phyloP scores from a whole-genome alignment of 2,329 filamentous ascomycete species.

The Coniella vitis region DNA sequence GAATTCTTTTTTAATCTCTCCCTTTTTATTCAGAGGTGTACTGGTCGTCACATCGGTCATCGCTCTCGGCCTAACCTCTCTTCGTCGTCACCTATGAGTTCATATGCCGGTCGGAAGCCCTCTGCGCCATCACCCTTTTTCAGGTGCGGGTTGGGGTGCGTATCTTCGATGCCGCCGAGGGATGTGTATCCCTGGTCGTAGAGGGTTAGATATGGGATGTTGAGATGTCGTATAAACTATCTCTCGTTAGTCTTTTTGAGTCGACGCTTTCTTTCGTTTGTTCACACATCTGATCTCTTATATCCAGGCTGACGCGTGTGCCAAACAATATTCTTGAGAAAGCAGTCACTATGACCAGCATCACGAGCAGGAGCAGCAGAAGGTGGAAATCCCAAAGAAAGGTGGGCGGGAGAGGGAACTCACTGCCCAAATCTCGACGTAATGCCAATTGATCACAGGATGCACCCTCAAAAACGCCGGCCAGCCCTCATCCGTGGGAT shows the following conservation, averaged over 20 bases:
- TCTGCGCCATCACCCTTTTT: slow-evolving; percentile 30
- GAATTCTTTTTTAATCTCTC: too few relatives aligned
- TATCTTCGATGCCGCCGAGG: slow-evolving; percentile 84
- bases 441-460: slow-evolving; percentile 96
- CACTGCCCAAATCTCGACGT: slow-evolving; percentile 89
- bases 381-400: neutral
- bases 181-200: slow-evolving; percentile 67
- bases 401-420: too few relatives aligned
- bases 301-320: too few relatives aligned
- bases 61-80: slow-evolving; percentile 70
- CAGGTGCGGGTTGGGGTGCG: slow-evolving; percentile 77
- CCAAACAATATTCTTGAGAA: too few relatives aligned
- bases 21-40: too few relatives aligned
- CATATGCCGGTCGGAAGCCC: slow-evolving; percentile 66
- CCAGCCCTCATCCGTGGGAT: slow-evolving; percentile 84
- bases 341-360: too few relatives aligned
- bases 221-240: slow-evolving; percentile 72
- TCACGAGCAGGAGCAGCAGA: too few relatives aligned
- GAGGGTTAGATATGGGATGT: slow-evolving; percentile 75
- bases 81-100: slow-evolving; percentile 65
- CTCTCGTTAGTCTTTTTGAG: neutral
- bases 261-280: neutral
- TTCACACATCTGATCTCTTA: neutral
- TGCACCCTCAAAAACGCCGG: slow-evolving; percentile 88
- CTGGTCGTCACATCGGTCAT: slow-evolving; percentile 24